Conservation (phyloP, 75 land plant genomes). For the Ceratopteris richardii region DNA sequence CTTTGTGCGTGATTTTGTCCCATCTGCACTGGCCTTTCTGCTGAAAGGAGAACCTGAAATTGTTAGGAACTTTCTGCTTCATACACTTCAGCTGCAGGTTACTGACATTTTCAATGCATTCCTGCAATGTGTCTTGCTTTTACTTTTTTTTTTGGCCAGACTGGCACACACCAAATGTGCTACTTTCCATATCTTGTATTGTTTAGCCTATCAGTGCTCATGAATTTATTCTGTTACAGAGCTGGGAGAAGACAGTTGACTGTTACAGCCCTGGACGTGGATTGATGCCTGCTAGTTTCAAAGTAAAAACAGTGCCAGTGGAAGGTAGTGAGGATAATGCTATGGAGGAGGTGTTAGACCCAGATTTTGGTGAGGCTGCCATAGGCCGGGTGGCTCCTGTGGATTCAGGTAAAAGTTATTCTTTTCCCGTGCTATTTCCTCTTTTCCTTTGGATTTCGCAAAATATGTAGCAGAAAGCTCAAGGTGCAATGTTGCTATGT, state of each 20-base stretch:
- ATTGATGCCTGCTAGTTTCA: constrained; percentile 83
- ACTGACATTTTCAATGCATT: no score
- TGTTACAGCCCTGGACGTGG: constrained; percentile 85
- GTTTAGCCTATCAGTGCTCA: no score
- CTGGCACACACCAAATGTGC: no score
- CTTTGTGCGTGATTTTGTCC: constrained; percentile 64
- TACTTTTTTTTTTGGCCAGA: no score
- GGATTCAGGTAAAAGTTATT: constrained; percentile 50
- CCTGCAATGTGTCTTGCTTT: no score
- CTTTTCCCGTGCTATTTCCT: no score
- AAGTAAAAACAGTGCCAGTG: constrained; percentile 51
- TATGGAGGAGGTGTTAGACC: constrained; percentile 63
- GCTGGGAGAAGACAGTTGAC: constrained; percentile 86
- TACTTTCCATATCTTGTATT: no score
- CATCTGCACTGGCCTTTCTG: constrained; percentile 66
- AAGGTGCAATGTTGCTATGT: no score
- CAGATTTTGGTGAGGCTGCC: constrained; percentile 87
- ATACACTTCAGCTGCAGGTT: constrained; percentile 74
- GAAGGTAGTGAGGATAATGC: constrained; percentile 43
- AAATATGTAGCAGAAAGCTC: no score
- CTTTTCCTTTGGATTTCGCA: no score
- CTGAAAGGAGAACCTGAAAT: constrained; percentile 66
- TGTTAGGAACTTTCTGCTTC: constrained; percentile 60
- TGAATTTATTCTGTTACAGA: constrained; percentile 24
- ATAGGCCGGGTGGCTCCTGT: constrained; percentile 85